Percentiles rank a stretch among this genome's conserved stretches.
Conservation (phyloP, 2,329 filamentous ascomycete species). For the Diaporthe sp. region DNA sequence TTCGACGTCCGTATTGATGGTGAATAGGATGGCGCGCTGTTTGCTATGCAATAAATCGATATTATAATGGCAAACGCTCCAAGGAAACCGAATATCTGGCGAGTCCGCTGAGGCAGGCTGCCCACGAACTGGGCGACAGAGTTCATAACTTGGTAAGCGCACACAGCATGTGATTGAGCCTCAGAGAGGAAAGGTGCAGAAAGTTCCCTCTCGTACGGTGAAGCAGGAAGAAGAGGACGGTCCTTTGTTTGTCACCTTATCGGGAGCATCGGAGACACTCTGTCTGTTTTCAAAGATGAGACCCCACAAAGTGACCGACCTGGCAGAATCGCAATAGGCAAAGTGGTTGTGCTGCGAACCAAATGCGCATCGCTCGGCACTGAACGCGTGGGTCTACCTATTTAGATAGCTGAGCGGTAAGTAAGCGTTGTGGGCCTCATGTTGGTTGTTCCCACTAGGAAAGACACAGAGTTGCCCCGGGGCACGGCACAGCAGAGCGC, state of each 20-base stretch:
- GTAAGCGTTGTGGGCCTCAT: not conserved
- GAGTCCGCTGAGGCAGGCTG: slow-evolving; percentile 3
- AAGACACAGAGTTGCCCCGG: not conserved
- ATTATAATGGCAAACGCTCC: not conserved
- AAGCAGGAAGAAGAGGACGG: not conserved
- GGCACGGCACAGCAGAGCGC: not conserved
- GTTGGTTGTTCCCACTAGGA: not conserved
- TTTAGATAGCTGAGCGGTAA: not conserved
- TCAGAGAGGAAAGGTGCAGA: not conserved
- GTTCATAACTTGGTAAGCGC: not conserved
- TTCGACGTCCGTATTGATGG: not conserved
- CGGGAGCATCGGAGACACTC: not conserved
- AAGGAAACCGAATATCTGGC: not conserved
- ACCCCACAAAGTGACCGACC: not conserved
- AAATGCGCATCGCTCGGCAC: not conserved
- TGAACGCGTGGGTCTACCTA: not conserved
- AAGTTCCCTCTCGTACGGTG: not conserved
- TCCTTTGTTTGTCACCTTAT: not conserved
- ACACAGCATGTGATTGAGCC: not conserved
- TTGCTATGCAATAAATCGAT: not conserved
- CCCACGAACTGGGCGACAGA: not conserved
- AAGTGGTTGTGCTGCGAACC: not conserved
- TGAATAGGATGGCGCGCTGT: not conserved
- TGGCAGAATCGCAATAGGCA: not conserved
- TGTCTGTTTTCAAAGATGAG: too few relatives aligned